Base-by-base conservation (phyloP, 768 basidiomycete species). In the Agrocybe pediades region DNA sequence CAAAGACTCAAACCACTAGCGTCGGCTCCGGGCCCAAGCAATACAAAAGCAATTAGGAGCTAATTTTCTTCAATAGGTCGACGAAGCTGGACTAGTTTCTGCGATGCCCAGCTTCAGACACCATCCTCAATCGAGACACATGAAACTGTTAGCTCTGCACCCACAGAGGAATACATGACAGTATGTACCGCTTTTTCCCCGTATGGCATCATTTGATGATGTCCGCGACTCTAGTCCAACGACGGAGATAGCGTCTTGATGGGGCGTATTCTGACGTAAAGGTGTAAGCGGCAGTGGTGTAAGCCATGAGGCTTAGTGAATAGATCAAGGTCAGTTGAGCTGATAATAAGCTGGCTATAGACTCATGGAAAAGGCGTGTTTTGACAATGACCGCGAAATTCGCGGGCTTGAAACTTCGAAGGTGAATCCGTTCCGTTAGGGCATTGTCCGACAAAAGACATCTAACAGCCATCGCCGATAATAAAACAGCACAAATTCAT, bases 331-430 rank as follows among this genome's bases (percentile, higher is more conserved):
- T 36, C 33, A 36, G 33, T 36, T 36, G 33, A 36, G n/a, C 33
- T 36, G n/a, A 36, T 13, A 36, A 13, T 36, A 36, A 15, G 33
- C 3, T 11, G 33, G 3, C 13, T 36, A 36, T n/a, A n/a, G n/a
- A 52, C 51, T 52, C 51, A 33, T 52, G 51, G 42, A 52, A n/a
- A 21, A 52, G 51, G 51, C 42, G 27, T 46, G 51, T 16, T 19
- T 15, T 7, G 29, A 15, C 15, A 30, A 7, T 7, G 29, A n/a
- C n/a, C n/a, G 33, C 33, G 33, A 36, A 36, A 36, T 36, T 36
- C 33, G 11, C 33, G 33, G 33, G 29, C 8, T 7, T 30, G 29
- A 15, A 7, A 30, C 7, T 7, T 30, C 29, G 29, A 7, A n/a
- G 7, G 29, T 30, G 29, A 7, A n/a, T 36, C 33, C 33, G 33